These are phyloP conservation scores for Botrytis cinerea DNA, from an alignment of 2,329 filamentous ascomycete species.

Conservation along the genomic window DNA sequence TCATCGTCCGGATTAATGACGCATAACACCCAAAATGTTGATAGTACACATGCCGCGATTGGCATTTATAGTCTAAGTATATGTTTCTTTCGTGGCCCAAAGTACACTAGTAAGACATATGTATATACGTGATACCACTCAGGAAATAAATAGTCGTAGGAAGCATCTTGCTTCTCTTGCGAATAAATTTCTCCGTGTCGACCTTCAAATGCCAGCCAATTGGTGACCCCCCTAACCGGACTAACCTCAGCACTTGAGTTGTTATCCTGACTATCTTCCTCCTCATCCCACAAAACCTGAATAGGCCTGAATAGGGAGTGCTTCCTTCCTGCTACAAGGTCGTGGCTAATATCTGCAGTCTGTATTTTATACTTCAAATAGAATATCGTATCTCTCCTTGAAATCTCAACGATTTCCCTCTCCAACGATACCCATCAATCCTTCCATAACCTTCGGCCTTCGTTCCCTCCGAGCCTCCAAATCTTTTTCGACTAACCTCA, in stretches of 20 bases:
- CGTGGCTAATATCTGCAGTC: background rate
- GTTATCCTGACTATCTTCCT: background rate
- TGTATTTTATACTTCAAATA: background rate
- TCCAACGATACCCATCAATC: slow-evolving; percentile 3
- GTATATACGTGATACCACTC: background rate
- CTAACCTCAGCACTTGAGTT: slow-evolving; percentile 15
- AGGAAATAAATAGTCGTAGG: background rate
- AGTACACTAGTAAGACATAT: background rate
- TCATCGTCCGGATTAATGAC: background rate
- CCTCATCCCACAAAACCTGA: background rate
- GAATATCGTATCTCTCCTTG: background rate
- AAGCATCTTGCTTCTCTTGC: background rate
- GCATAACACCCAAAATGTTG: background rate
- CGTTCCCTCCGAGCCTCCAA: background rate
- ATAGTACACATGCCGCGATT: background rate
- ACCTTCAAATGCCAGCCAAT: too few species aligned
- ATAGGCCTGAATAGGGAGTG: background rate
- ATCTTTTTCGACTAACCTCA: slow-evolving; percentile 25
- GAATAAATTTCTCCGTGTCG: background rate
- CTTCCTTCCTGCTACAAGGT: background rate
- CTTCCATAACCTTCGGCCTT: slow-evolving; percentile 15
- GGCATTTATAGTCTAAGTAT: background rate
- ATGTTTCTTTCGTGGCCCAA: background rate
- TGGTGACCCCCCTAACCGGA: background rate
- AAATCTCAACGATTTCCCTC: background rate